Base-by-base conservation (phyloP, 306 rosid species). In the Pueraria montana region DNA sequence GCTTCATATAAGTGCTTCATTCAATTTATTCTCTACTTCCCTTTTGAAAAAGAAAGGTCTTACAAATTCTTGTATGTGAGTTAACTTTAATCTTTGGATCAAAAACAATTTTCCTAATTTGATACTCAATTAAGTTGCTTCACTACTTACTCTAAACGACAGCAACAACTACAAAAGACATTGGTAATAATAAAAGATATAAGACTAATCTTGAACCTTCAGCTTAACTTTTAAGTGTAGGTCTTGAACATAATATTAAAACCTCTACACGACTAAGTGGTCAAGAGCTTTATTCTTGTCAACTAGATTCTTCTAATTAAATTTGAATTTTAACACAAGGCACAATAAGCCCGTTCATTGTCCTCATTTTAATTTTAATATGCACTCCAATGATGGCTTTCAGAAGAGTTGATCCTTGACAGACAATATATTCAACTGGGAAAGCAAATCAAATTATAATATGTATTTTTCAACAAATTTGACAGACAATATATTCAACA, bases 21-120 rank as follows among this genome's bases (percentile, higher is more conserved):
- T 77, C 67, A 77, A 70, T 69, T 24, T 72, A 36, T 72, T 63
- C 26, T 8, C 76, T 43, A 69, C 30, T 8, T 34, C 40, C 40
- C 40, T 34, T 34, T 34, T 6, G 40, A 34, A 34, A 34, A 6
- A 34, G 40, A 56, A 61, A 48, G 36, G 18, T 27, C 55, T 48
- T 4, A 23, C 27, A 55, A 55, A 55, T 24, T 23, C 24, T 53
- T 20, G 43, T 81, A 52, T 16, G 62, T 34, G 38, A 16, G 36
- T 53, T 34, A 18, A 55, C 45, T 79, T 45, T 26, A 75, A 46
- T 53, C 30, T 14, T 20, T 36, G 24, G 76, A 34, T 66, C 17
- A 40, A 21, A 74, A 55, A 13, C 48, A 55, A 50, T 17, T 32
- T 61, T 48, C 75, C 75, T 12, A 32, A 9, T 38, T 38, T 24